Percentiles rank a stretch among this genome's conserved stretches.
phyloP scores from a whole-genome alignment of 164 flowering plant genomes.

The Stephania japonica region DNA sequence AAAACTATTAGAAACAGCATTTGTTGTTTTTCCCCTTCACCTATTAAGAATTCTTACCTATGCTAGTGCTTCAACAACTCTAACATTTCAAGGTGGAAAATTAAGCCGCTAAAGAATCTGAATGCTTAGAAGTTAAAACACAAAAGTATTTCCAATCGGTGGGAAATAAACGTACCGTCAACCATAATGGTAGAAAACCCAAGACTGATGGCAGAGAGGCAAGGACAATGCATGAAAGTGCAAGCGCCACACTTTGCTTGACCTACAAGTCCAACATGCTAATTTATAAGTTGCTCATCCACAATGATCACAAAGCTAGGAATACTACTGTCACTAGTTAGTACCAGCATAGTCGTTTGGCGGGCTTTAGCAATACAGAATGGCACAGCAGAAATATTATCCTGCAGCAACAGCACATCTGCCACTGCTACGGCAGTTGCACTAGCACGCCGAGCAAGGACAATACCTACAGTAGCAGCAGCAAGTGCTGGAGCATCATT shows the following conservation, averaged over 20 bases:
- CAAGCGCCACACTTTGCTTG: slow-evolving; percentile 93
- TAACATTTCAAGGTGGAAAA: background rate
- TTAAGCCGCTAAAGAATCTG: background rate
- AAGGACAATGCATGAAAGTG: slow-evolving; percentile 65
- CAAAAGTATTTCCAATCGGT: background rate
- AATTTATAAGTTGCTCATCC: background rate
- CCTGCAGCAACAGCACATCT: slow-evolving; percentile 84
- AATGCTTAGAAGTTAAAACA: background rate
- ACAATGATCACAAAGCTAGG: background rate
- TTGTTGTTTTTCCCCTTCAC: background rate
- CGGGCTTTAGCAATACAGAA: slow-evolving; percentile 89
- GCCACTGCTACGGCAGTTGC: slow-evolving; percentile 98
- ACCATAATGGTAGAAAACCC: slow-evolving; percentile 94
- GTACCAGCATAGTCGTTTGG: slow-evolving; percentile 93
- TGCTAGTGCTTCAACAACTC: background rate
- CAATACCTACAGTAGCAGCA: slow-evolving; percentile 95
- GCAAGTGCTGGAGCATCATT: slow-evolving; percentile 99
- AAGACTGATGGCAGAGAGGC: slow-evolving; percentile 94
- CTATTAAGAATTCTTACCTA: background rate
- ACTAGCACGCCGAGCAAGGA: slow-evolving; percentile 97
- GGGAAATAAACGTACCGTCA: slow-evolving; percentile 62
- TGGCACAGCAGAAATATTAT: slow-evolving; percentile 85
- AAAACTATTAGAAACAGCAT: background rate
- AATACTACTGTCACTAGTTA: background rate
- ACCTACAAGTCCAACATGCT: slow-evolving; percentile 44